phyloP scores from a whole-genome alignment of 192 early-diverging fungal genomes.

The Backusella morwellensis region DNA sequence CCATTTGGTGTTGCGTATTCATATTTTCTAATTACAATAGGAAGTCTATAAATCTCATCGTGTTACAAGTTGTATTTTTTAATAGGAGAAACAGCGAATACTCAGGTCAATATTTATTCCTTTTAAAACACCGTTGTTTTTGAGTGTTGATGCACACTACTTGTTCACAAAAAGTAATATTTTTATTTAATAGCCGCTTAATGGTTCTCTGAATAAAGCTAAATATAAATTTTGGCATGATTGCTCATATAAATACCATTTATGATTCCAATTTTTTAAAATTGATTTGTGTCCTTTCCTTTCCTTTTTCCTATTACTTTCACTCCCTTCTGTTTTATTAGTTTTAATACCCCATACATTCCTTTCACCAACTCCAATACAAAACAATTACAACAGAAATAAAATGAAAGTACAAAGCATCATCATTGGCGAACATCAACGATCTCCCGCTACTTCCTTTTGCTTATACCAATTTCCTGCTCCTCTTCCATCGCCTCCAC shows the following conservation, averaged over 20 bases:
- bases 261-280: neutral
- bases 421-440: neutral
- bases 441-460: neutral
- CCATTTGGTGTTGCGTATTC: neutral
- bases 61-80: neutral
- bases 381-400: neutral
- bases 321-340: neutral
- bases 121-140: neutral
- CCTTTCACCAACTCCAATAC: neutral
- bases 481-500: conserved; percentile 7
- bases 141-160: neutral
- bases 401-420: conserved; percentile 16
- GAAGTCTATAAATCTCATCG: neutral
- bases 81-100: neutral
- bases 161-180: neutral
- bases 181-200: conserved; percentile 2
- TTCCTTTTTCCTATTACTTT: neutral
- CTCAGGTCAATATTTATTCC: neutral
- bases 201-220: neutral
- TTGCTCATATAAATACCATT: neutral
- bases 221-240: conserved; percentile 8
- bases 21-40: neutral
- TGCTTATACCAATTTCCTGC: conserved; percentile 12
- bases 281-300: neutral
- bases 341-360: neutral